Evolutionary conservation across 768 basidiomycete genomes (phyloP).

Genomic region (Auriscalpium vulgare): DNA sequence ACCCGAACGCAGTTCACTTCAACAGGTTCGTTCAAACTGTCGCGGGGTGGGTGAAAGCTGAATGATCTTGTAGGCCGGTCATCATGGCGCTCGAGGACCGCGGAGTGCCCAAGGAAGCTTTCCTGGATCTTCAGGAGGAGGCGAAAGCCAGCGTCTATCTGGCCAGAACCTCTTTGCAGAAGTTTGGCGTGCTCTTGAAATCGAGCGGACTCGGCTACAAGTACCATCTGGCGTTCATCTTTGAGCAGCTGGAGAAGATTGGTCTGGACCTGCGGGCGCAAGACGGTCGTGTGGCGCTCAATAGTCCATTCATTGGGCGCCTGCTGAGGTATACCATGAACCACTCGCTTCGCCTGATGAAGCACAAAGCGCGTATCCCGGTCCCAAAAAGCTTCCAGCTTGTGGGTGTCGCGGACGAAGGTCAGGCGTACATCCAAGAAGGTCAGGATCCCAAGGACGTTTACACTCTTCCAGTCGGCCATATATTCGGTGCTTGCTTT

Average conservation of each 20-base stretch:
- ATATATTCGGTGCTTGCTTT: constrained; percentile 6
- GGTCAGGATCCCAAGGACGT: constrained; percentile 1
- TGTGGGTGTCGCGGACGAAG: constrained; percentile 81
- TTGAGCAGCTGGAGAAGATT: constrained; percentile 40
- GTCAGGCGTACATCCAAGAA: constrained; percentile 44
- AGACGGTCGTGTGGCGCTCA: constrained; percentile 28
- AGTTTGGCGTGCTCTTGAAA: constrained; percentile 42
- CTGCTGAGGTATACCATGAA: constrained; percentile 55
- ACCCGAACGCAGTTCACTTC: constrained; percentile 56
- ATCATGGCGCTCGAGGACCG: constrained; percentile 77
- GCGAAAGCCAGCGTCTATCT: constrained; percentile 51
- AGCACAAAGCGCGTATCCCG: constrained; percentile 66
- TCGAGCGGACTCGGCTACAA: constrained; percentile 35
- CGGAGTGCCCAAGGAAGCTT: constrained; percentile 49
- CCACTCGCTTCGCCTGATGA: constrained; percentile 63
- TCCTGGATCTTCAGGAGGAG: constrained; percentile 52
- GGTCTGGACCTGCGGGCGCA: constrained; percentile 39
- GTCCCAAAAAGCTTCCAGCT: constrained; percentile 61
- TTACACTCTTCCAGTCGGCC: background rate
- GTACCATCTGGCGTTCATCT: constrained; percentile 43
- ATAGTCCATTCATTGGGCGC: constrained; percentile 49
- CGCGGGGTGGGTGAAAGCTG: background rate
- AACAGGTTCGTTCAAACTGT: constrained; percentile 40
- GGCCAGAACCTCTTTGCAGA: constrained; percentile 47
- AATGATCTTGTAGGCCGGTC: constrained; percentile 39